Percentiles rank a stretch among this genome's conserved stretches.
Evolutionary conservation across 2,329 filamentous ascomycete species (phyloP).

Genomic region (Fusarium falciforme): DNA sequence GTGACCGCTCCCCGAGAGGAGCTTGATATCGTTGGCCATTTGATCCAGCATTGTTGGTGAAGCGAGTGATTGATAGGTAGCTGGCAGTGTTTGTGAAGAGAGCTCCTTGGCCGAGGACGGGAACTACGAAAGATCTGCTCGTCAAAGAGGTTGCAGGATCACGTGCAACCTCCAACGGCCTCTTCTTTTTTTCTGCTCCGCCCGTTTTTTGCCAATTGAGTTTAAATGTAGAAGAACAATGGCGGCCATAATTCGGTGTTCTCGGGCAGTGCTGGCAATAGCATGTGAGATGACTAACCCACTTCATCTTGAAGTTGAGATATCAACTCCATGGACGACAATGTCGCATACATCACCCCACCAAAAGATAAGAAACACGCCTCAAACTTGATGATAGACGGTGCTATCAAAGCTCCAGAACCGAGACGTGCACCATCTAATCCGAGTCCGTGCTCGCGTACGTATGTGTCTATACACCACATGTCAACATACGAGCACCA

Average conservation of each 20-base stretch:
- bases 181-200: neutral
- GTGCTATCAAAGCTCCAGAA: slow-evolving; percentile 6
- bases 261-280: neutral
- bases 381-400: neutral
- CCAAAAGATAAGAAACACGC: neutral
- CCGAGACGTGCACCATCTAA: neutral
- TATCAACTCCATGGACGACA: neutral
- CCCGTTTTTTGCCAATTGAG: neutral
- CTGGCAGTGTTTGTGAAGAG: neutral
- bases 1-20: slow-evolving; percentile 9
- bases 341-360: neutral
- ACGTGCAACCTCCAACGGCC: neutral
- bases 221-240: neutral
- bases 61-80: neutral
- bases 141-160: neutral
- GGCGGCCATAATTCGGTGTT: neutral
- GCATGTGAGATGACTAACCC: neutral
- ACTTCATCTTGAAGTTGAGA: neutral
- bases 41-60: slow-evolving; percentile 1
- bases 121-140: neutral
- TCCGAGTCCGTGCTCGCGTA: neutral
- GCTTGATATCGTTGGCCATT: slow-evolving; percentile 4
- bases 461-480: neutral
- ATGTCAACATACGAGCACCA: slow-evolving; percentile 37
- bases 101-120: neutral